A percentile compares a stretch with the other conserved stretches of the same genome.
phyloP scores from a whole-genome alignment of 345 rosid species.

The Raphanus raphanistrum region DNA sequence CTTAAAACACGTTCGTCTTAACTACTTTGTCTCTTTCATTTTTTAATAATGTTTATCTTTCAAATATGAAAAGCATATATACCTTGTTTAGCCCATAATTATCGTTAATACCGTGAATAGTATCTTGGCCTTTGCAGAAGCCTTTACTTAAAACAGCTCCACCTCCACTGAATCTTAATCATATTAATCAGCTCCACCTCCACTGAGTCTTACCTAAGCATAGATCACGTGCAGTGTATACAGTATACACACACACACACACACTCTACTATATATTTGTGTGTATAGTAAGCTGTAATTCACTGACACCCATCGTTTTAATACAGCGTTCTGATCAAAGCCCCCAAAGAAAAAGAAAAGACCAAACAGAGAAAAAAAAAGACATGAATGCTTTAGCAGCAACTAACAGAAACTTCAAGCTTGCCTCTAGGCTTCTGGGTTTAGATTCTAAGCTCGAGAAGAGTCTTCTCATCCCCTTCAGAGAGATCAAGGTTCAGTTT shows the following conservation, averaged over 20 bases:
- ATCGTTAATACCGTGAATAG: not conserved
- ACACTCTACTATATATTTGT: not conserved
- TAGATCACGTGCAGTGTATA: conserved; percentile 33
- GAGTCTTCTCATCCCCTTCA: conserved; percentile 90
- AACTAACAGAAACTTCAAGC: conserved; percentile 92
- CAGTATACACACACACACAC: conserved; percentile 16
- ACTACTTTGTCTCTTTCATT: not conserved
- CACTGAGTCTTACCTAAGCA: conserved; percentile 41
- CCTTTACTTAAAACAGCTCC: conserved; percentile 16
- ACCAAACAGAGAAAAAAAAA: conserved; percentile 26
- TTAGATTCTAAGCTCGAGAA: conserved; percentile 96
- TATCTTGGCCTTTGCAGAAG: not conserved
- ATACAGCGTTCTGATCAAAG: conserved; percentile 27
- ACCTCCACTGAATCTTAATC: conserved; percentile 40
- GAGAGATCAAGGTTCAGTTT: conserved; percentile 83
- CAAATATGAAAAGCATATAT: not conserved
- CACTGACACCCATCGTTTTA: conserved; percentile 11
- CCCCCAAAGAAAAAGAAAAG: not conserved
- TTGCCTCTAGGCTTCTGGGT: conserved; percentile 85
- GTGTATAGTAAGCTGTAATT: not conserved
- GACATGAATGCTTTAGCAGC: conserved; percentile 93
- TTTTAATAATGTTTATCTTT: not conserved
- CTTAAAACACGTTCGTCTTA: conserved; percentile 13
- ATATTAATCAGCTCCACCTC: conserved; percentile 30
- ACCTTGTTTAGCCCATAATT: not conserved